These are phyloP conservation scores for Eucalyptus virginea DNA, from an alignment of 345 rosid genomes.

Conservation along the genomic window DNA sequence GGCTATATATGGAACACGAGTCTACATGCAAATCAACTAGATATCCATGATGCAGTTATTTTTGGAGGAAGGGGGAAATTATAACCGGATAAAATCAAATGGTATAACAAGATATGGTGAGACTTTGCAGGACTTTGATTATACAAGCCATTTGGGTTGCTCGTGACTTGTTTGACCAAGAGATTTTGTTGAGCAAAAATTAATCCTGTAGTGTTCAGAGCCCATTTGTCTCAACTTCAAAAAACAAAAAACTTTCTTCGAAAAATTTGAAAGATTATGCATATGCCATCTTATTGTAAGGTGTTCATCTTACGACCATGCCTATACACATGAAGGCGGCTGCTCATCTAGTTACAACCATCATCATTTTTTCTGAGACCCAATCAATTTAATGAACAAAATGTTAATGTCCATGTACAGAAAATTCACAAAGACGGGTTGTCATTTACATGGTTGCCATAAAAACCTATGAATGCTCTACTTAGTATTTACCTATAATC, in stretches of 20 bases:
- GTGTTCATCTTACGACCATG: background rate
- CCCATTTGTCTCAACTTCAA: background rate
- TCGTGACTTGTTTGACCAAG: background rate
- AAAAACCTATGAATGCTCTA: background rate
- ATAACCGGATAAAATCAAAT: background rate
- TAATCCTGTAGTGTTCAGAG: background rate
- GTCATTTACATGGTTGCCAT: background rate
- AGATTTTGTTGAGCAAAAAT: background rate
- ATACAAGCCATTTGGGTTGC: background rate
- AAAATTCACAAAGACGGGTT: background rate
- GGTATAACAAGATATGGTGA: background rate
- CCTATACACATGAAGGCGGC: background rate
- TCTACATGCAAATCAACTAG: background rate
- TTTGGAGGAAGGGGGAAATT: background rate
- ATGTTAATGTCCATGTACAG: background rate
- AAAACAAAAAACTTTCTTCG: background rate
- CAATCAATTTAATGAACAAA: background rate
- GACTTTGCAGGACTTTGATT: background rate
- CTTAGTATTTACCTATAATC: background rate
- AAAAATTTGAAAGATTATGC: background rate
- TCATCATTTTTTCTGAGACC: background rate
- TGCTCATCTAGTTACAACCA: background rate
- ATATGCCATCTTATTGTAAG: background rate
- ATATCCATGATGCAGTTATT: background rate
- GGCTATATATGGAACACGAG: background rate